These are phyloP conservation scores for Ambrosia trifida DNA, from an alignment of 129 eudicot species.

Conservation along the genomic window DNA sequence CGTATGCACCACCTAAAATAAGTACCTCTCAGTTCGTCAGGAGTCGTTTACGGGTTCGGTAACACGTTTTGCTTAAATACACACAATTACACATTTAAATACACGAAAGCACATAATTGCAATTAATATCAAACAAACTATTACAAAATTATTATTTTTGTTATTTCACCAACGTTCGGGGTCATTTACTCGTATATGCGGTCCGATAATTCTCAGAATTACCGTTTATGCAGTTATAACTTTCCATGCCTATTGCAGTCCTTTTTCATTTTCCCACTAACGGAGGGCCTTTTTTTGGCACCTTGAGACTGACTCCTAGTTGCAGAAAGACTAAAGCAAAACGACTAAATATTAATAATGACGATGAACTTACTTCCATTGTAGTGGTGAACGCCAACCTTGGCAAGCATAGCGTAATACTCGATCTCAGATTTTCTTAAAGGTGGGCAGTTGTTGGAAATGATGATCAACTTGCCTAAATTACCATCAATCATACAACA, in stretches of 20 bases:
- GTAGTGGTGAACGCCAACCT: constrained; percentile 85
- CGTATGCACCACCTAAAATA: background rate
- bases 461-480: constrained; percentile 60
- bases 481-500: constrained; percentile 1
- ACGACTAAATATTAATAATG: background rate
- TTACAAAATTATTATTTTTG: too few species aligned
- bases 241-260: background rate
- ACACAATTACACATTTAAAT: too few species aligned
- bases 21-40: too few species aligned
- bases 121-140: too few species aligned
- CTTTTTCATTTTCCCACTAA: background rate
- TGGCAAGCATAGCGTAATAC: constrained; percentile 84
- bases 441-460: constrained; percentile 79
- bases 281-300: background rate
- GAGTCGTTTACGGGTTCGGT: too few species aligned
- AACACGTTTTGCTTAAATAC: too few species aligned
- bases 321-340: background rate
- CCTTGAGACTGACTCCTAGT: background rate
- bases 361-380: constrained; percentile 65
- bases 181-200: too few species aligned
- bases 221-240: too few species aligned
- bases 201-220: too few species aligned
- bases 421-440: constrained; percentile 82
- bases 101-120: too few species aligned
- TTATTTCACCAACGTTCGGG: too few species aligned